Percentiles rank a stretch among this genome's conserved stretches.
phyloP scores from a whole-genome alignment of 257 asterid genomes.

The Catharanthus roseus region DNA sequence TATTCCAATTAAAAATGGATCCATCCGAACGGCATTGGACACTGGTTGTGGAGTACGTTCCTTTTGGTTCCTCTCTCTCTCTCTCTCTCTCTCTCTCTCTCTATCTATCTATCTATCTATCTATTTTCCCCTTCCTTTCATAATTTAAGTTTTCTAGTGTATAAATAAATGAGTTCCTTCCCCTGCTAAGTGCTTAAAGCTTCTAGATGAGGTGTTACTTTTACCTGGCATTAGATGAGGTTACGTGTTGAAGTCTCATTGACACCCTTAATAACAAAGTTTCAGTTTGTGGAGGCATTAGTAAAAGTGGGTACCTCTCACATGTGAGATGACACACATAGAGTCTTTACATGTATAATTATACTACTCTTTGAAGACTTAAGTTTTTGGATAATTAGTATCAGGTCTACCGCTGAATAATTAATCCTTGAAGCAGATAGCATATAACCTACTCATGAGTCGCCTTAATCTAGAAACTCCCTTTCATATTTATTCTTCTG shows the following conservation, averaged over 20 bases:
- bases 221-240: not conserved
- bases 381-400: not conserved
- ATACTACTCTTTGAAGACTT: not conserved
- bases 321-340: not conserved
- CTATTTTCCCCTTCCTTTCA: too few relatives aligned
- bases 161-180: not conserved
- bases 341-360: not conserved
- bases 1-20: conserved; percentile 63
- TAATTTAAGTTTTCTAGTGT: not conserved
- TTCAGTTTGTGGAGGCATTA: not conserved
- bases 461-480: not conserved
- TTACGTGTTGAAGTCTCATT: not conserved
- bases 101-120: too few relatives aligned
- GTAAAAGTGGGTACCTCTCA: not conserved
- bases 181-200: not conserved
- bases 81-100: too few relatives aligned
- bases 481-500: not conserved
- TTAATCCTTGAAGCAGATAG: too few relatives aligned
- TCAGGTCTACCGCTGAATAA: too few relatives aligned
- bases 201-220: not conserved
- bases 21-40: conserved; percentile 80
- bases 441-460: not conserved
- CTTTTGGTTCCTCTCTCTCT: conserved; percentile 3
- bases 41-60: conserved; percentile 90
- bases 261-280: not conserved